These are phyloP conservation scores for Mallotus japonicus DNA, from an alignment of 441 rosid genomes.

Conservation along the genomic window DNA sequence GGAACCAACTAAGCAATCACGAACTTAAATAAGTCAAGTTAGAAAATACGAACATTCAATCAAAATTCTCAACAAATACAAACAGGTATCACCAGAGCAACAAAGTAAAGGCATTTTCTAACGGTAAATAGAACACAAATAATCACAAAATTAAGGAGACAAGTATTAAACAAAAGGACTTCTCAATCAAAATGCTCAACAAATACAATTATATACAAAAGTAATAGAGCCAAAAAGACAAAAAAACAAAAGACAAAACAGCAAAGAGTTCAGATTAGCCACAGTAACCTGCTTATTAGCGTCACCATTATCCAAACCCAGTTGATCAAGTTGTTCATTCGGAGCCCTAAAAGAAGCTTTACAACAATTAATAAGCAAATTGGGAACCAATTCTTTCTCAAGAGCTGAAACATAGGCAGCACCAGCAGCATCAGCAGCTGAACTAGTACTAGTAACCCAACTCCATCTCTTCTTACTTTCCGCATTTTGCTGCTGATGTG, in stretches of 20 bases:
- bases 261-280: slow-evolving; percentile 17
- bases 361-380: slow-evolving; percentile 88
- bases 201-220: background rate
- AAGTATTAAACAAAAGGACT: too few relatives aligned
- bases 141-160: too few relatives aligned
- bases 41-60: background rate
- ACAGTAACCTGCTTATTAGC: slow-evolving; percentile 67
- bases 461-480: slow-evolving; percentile 58
- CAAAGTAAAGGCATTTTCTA: background rate
- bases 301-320: slow-evolving; percentile 50
- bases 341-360: slow-evolving; percentile 72
- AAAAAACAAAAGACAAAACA: background rate
- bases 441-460: slow-evolving; percentile 48
- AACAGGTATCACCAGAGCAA: background rate
- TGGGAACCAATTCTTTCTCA: slow-evolving; percentile 64
- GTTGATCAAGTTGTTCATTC: slow-evolving; percentile 52
- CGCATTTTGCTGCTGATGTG: slow-evolving; percentile 47
- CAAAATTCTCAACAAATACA: background rate
- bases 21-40: too few relatives aligned
- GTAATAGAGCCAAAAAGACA: background rate
- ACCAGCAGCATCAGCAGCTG: slow-evolving; percentile 83
- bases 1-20: too few relatives aligned
- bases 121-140: background rate
- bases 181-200: background rate
- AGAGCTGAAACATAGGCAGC: slow-evolving; percentile 67